phyloP scores from a whole-genome alignment of 2,329 filamentous ascomycete genomes.

The Penicillium sp. region DNA sequence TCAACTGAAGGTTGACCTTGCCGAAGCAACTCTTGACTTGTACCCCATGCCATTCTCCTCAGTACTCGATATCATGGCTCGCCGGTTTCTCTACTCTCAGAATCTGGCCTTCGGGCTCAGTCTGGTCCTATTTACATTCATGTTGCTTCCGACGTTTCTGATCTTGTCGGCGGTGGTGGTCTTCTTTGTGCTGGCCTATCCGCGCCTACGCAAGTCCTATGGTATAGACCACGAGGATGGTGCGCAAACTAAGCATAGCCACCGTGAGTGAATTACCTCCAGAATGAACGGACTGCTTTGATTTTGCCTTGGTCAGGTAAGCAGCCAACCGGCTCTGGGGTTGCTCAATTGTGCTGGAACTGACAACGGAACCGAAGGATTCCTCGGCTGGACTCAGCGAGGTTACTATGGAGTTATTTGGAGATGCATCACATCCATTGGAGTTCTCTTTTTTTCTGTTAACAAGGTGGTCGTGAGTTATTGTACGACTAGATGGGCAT shows the following conservation, averaged over 20 bases:
- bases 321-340: not conserved
- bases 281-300: not conserved
- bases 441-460: not conserved
- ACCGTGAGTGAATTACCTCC: not conserved
- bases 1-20: too few relatives aligned
- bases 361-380: not conserved
- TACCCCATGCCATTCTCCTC: conserved; percentile 13
- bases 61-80: conserved; percentile 30
- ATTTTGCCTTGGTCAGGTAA: not conserved
- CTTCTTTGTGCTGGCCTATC: conserved; percentile 35
- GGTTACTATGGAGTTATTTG: not conserved
- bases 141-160: conserved; percentile 38
- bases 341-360: not conserved
- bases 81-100: conserved; percentile 30
- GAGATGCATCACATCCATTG: not conserved
- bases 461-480: too few relatives aligned
- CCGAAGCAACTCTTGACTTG: too few relatives aligned
- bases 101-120: conserved; percentile 33
- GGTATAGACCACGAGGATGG: conserved; percentile 7
- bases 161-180: conserved; percentile 34
- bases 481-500: too few relatives aligned
- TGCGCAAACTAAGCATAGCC: not conserved
- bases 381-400: not conserved
- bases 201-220: conserved; percentile 25
- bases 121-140: conserved; percentile 36